Evolutionary conservation across 1,284 basidiomycete species (phyloP).

Genomic region (Ganoderma lingzhi): DNA sequence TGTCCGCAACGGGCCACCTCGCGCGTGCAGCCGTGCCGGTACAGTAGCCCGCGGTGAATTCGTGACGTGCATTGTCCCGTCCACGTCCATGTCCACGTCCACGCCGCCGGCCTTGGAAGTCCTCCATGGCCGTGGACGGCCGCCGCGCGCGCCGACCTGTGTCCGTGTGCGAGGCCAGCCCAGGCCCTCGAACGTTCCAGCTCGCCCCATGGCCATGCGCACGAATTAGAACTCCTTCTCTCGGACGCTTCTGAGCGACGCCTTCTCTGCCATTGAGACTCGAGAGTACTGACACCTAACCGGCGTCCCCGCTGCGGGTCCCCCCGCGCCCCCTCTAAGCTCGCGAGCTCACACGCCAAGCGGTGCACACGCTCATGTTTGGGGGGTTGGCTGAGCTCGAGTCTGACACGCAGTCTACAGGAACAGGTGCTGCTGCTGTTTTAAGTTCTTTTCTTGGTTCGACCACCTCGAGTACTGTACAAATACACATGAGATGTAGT

Average conservation of each 20-base stretch:
- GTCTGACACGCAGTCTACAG: constrained; percentile 5
- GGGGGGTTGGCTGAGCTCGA: background rate
- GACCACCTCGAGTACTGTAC: constrained; percentile 46
- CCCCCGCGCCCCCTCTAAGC: constrained; percentile 9
- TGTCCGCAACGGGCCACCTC: constrained; percentile 3
- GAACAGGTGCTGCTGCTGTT: constrained; percentile 20
- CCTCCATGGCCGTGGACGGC: constrained; percentile 18
- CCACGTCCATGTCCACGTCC: background rate
- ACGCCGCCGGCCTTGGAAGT: constrained; percentile 1
- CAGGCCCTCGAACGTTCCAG: constrained; percentile 26
- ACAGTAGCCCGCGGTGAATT: background rate
- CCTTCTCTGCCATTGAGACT: constrained; percentile 13
- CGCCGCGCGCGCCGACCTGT: constrained; percentile 20
- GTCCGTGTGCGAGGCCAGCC: constrained; percentile 17
- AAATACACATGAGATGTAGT: constrained; percentile 58
- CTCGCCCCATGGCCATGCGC: constrained; percentile 13
- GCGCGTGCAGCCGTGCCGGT: background rate
- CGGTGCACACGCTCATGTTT: background rate
- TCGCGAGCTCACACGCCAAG: constrained; percentile 17
- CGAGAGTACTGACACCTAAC: constrained; percentile 7
- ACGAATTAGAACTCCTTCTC: constrained; percentile 21
- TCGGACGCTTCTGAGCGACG: constrained; percentile 4
- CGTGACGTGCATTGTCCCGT: constrained; percentile 5
- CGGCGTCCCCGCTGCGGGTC: constrained; percentile 15
- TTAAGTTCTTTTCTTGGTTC: constrained; percentile 24